Evolutionary conservation across 345 rosid genomes (phyloP).

Genomic region (Kandelia obovata): DNA sequence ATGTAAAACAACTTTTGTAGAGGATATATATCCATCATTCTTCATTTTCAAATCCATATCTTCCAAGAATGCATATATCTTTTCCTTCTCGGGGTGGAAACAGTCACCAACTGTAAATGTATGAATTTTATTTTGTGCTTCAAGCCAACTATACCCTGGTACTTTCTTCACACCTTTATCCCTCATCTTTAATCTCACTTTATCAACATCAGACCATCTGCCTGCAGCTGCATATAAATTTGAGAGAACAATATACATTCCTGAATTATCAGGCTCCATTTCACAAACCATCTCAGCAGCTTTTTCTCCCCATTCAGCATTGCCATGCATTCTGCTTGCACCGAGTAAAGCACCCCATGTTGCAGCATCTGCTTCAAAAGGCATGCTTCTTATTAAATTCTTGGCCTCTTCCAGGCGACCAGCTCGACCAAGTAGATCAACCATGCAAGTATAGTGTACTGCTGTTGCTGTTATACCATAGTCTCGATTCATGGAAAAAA

Average conservation of each 20-base stretch:
- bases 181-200: slow-evolving; percentile 57
- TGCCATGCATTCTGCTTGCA: slow-evolving; percentile 67
- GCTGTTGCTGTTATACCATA: slow-evolving; percentile 55
- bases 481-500: slow-evolving; percentile 47
- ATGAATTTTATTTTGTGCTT: slow-evolving; percentile 58
- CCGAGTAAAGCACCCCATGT: slow-evolving; percentile 81
- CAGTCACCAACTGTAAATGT: slow-evolving; percentile 57
- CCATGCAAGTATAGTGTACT: slow-evolving; percentile 66
- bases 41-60: slow-evolving; percentile 59
- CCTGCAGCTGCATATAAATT: slow-evolving; percentile 63
- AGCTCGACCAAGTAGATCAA: slow-evolving; percentile 73
- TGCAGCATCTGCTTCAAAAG: slow-evolving; percentile 64
- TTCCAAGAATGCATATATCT: slow-evolving; percentile 52
- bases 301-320: slow-evolving; percentile 55
- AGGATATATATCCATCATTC: slow-evolving; percentile 50
- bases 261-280: slow-evolving; percentile 67
- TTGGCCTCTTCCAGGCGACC: slow-evolving; percentile 61
- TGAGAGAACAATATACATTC: slow-evolving; percentile 72
- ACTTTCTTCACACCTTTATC: slow-evolving; percentile 62
- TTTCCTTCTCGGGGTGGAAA: slow-evolving; percentile 51
- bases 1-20: slow-evolving; percentile 59
- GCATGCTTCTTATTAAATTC: slow-evolving; percentile 51
- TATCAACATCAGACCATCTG: slow-evolving; percentile 62
- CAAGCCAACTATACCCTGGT: slow-evolving; percentile 67
- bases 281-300: slow-evolving; percentile 57